Percentiles rank a stretch among this genome's conserved stretches.
These are phyloP conservation scores for Symmetrospora coprosmae DNA, from an alignment of 768 basidiomycete species.

Conservation along the genomic window DNA sequence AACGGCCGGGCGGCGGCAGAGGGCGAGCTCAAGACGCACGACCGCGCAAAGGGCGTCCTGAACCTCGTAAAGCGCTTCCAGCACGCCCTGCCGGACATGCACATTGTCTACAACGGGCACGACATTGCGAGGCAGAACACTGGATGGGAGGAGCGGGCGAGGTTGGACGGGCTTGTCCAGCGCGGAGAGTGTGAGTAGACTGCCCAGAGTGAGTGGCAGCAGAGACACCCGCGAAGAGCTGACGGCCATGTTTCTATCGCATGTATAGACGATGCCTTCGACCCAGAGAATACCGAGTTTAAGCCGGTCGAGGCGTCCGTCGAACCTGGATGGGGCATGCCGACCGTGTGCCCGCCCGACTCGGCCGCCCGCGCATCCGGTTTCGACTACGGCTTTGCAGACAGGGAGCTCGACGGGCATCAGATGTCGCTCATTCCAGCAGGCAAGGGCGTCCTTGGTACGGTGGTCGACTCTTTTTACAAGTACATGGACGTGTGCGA, in stretches of 20 bases:
- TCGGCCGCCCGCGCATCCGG: slow-evolving; percentile 26
- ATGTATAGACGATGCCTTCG: slow-evolving; percentile 23
- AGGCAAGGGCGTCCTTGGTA: slow-evolving; percentile 22
- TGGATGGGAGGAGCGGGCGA: slow-evolving; percentile 27
- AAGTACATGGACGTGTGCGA: slow-evolving; percentile 32
- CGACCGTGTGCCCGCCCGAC: slow-evolving; percentile 29
- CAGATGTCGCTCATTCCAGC: slow-evolving; percentile 21
- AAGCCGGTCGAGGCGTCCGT: slow-evolving; percentile 21
- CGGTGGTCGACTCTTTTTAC: slow-evolving; percentile 25
- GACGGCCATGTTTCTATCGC: no score
- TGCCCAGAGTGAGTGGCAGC: neutral
- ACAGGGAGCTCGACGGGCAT: slow-evolving; percentile 17
- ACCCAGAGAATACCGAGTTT: slow-evolving; percentile 24
- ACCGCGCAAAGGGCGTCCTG: slow-evolving; percentile 31
- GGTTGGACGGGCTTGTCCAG: slow-evolving; percentile 26
- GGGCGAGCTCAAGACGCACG: slow-evolving; percentile 30
- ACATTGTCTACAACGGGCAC: slow-evolving; percentile 32
- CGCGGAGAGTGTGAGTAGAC: slow-evolving; percentile 25
- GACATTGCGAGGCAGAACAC: slow-evolving; percentile 29
- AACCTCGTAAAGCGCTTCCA: slow-evolving; percentile 26
- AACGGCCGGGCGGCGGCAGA: slow-evolving; percentile 23
- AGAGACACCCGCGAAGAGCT: neutral
- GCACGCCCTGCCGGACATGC: slow-evolving; percentile 30
- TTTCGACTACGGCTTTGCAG: slow-evolving; percentile 30
- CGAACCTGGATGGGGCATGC: slow-evolving; percentile 30